Percentiles rank a stretch among this genome's conserved stretches.
These are phyloP conservation scores for Ophiostoma sp. DNA, from an alignment of 2,329 filamentous ascomycete species.

Conservation along the genomic window DNA sequence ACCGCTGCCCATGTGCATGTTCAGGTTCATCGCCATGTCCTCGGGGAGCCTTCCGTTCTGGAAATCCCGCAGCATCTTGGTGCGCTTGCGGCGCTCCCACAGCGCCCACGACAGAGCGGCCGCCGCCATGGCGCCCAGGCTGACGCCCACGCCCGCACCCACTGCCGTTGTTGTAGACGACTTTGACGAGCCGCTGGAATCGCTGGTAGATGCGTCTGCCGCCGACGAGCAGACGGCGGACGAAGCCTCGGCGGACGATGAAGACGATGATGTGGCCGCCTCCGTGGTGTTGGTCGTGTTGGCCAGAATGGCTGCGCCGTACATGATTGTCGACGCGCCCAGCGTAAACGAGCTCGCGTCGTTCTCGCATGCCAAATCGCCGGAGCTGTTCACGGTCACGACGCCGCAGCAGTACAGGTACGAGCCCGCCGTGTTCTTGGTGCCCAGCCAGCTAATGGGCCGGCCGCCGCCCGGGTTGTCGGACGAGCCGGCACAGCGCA, in stretches of 20 bases:
- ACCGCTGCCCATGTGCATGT: neutral
- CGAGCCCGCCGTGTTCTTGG: slow-evolving; percentile 5
- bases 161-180: slow-evolving; percentile 19
- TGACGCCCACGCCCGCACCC: slow-evolving; percentile 24
- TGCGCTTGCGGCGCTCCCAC: slow-evolving; percentile 21
- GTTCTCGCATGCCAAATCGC: slow-evolving; percentile 20
- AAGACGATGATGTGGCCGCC: neutral
- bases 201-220: neutral
- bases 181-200: neutral
- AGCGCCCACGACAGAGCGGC: slow-evolving; percentile 23
- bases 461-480: slow-evolving; percentile 18
- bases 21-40: neutral
- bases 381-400: slow-evolving; percentile 11
- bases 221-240: neutral
- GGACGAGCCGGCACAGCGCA: slow-evolving; percentile 16
- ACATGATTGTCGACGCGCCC: slow-evolving; percentile 18
- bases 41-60: neutral
- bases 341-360: slow-evolving; percentile 20
- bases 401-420: slow-evolving; percentile 24
- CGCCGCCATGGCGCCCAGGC: slow-evolving; percentile 19
- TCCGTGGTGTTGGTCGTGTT: slow-evolving; percentile 20
- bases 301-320: slow-evolving; percentile 20
- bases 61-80: slow-evolving; percentile 6
- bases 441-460: slow-evolving; percentile 21
- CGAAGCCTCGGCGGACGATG: neutral